Evolutionary conservation across 177 flowering plant species (phyloP), one percentile per base, ranked within the genome.

Genomic region (Vitis hybrid): DNA sequence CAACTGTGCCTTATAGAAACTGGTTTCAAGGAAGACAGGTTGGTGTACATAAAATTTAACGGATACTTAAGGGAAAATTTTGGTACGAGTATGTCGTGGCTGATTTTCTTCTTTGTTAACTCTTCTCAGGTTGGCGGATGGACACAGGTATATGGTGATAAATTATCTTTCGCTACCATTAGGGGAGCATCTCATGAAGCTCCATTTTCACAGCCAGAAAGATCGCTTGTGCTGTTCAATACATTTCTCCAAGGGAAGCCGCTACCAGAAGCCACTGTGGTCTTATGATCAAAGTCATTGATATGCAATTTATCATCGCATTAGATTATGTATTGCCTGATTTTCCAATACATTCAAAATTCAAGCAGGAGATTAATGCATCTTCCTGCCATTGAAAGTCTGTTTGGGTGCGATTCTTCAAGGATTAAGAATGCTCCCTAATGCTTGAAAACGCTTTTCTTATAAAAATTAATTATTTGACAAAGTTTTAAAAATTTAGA

Each of bases 1-100:
- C 83, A 7, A 78, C 79, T 18, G 79, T 65, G 8, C 77, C 77
- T 7, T 84, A 84, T 34, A 61, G 82, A 51, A 70, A 58, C 13
- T 84, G 87, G 87, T 74, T 79, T 54, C 71, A 69, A 14, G 71
- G 69, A 21, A 56, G 40, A 6, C 83, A 84, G 80, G 87, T 83
- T 9, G 13, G 32, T 32, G 0, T 1, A 10, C n/a, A 4, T 30
- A 64, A 5, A 52, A 14, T 12, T 1, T 4, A 21, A 56, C 1
- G 13, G 19, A 11, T 34, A 26, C 52, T 21, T 0, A 10, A 60
- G 5, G 26, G 17, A 17, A 51, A 19, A 23, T 5, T 40, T 40
- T 40, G 45, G 45, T 40, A 7, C 0, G 8, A 40, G 45, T 40
- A 40, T 34, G 45, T 40, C 8, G 1, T 59, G 62, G 12, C 15